Evolutionary conservation across 805 yeast genomes (phyloP).

Genomic region (Kodamaea kakaduensis): DNA sequence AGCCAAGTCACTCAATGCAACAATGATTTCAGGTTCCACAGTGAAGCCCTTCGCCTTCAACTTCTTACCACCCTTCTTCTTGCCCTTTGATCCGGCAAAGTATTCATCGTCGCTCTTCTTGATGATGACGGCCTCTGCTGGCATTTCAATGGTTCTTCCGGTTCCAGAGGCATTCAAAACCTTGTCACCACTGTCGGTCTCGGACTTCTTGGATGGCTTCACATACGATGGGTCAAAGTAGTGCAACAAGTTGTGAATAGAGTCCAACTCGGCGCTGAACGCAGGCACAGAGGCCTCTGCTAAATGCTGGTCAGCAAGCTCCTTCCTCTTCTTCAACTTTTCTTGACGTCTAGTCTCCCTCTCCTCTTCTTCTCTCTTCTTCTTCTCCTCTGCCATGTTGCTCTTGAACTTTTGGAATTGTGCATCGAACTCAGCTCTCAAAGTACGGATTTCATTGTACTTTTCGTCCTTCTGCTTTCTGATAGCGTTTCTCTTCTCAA

Average conservation of each 20-base stretch:
- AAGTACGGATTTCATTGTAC: constrained; percentile 61
- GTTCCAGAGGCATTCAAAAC: constrained; percentile 18
- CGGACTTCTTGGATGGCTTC: constrained; percentile 43
- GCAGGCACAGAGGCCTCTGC: constrained; percentile 80
- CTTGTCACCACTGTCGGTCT: constrained; percentile 18
- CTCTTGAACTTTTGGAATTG: constrained; percentile 69
- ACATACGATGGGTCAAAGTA: constrained; percentile 79
- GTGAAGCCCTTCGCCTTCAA: constrained; percentile 55
- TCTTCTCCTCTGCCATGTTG: constrained; percentile 63
- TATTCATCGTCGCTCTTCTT: constrained; percentile 59
- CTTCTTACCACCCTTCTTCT: constrained; percentile 50
- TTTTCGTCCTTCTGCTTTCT: constrained; percentile 65
- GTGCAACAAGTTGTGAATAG: constrained; percentile 66
- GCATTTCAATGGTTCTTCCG: constrained; percentile 54
- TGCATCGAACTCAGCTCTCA: constrained; percentile 70
- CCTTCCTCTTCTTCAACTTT: constrained; percentile 51
- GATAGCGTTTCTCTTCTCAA: constrained; percentile 61
- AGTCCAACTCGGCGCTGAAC: constrained; percentile 69
- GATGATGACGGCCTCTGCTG: constrained; percentile 60
- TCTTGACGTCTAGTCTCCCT: constrained; percentile 49
- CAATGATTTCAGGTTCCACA: constrained; percentile 76
- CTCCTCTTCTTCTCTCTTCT: constrained; percentile 66
- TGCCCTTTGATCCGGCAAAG: constrained; percentile 45
- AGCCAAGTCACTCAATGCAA: constrained; percentile 69
- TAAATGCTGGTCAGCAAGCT: constrained; percentile 60